Base-by-base conservation (phyloP, 176 grass and related monocot genomes). In the Aegilops umbellulata region DNA sequence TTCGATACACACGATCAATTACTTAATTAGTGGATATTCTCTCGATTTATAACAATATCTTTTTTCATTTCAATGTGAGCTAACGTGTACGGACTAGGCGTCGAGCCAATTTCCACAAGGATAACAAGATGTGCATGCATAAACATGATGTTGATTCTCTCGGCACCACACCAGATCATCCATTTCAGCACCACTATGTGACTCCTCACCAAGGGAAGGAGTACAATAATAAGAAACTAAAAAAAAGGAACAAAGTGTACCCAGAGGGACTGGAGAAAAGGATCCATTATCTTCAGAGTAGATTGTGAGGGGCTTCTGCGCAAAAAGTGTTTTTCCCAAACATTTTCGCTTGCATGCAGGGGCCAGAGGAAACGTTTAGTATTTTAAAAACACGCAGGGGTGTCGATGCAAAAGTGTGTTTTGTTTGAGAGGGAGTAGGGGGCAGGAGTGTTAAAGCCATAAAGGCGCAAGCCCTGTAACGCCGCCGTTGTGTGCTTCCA, bases 401-500 rank as follows among this genome's bases (percentile, higher is more conserved):
- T 2, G 3, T 36, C 0, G 5, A 0, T 7, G 80, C 46, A 62
- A 83, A 88, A 63, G 10, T 1, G 17, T 0, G 14, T 17, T 3
- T 30, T 0, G 15, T 19, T 20, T 3, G 23, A 44, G 0, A 19
- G 23, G 14, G 16, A 36, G 23, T 27, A 27, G 7, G 19, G 72
- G 34, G 78, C 29, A 65, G 3, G 22, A 15, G 74, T 29, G 83
- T 71, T 79, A 72, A 71, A 84, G 61, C 69, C 69, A 85, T 81
- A 85, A 89, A 89, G 80, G 78, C 13, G n/a, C 49, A 35, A 35
- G 26, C 22, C 60, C 31, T 86, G 88, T 90, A 86, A 90, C 88
- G 88, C 79, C 73, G 55, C 84, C 84, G 84, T 90, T 86, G 15
- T 55, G 42, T 74, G 71, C 71, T 74, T 47, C 71, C 15, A 47